Percentiles rank a stretch among this genome's conserved stretches.
These are phyloP conservation scores for Geotrichum fermentans DNA, from an alignment of 1,139 yeast species.

Conservation along the genomic window DNA sequence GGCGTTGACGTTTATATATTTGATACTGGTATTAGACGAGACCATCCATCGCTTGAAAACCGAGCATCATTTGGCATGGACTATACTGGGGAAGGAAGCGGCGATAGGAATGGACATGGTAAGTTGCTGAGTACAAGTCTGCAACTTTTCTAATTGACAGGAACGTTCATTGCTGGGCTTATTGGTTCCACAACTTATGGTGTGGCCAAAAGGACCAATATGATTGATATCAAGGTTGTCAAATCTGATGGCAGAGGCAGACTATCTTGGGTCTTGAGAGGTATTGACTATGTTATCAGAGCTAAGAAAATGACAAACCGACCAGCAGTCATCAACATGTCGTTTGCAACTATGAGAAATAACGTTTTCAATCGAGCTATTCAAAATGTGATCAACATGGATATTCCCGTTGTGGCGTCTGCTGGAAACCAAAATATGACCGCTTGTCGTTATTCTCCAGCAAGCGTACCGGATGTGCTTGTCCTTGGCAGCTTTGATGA, in stretches of 20 bases:
- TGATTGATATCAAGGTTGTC: constrained; percentile 70
- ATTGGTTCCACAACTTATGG: constrained; percentile 75
- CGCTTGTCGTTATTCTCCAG: constrained; percentile 79
- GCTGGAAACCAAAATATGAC: constrained; percentile 79
- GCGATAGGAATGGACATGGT: constrained; percentile 66
- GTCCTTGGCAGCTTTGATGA: constrained; percentile 89
- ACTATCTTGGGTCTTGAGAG: constrained; percentile 57
- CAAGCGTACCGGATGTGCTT: constrained; percentile 63
- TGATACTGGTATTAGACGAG: constrained; percentile 63
- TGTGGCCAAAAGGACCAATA: constrained; percentile 62
- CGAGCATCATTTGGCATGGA: constrained; percentile 58
- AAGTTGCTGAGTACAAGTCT: not conserved
- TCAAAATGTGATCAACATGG: constrained; percentile 61
- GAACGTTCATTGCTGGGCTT: constrained; percentile 88
- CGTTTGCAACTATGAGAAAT: constrained; percentile 69
- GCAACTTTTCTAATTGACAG: constrained; percentile 27
- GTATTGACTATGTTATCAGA: constrained; percentile 62
- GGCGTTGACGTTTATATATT: constrained; percentile 67
- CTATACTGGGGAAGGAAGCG: constrained; percentile 55
- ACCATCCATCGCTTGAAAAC: constrained; percentile 59
- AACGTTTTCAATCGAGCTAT: constrained; percentile 66
- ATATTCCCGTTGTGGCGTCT: constrained; percentile 76
- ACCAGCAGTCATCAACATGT: constrained; percentile 70
- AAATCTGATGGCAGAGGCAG: constrained; percentile 60
- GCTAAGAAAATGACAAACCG: constrained; percentile 33